Evolutionary conservation across 2,329 filamentous ascomycete genomes (phyloP), one percentile per base, ranked within the genome.

Genomic region (Fusarium bulbicola): DNA sequence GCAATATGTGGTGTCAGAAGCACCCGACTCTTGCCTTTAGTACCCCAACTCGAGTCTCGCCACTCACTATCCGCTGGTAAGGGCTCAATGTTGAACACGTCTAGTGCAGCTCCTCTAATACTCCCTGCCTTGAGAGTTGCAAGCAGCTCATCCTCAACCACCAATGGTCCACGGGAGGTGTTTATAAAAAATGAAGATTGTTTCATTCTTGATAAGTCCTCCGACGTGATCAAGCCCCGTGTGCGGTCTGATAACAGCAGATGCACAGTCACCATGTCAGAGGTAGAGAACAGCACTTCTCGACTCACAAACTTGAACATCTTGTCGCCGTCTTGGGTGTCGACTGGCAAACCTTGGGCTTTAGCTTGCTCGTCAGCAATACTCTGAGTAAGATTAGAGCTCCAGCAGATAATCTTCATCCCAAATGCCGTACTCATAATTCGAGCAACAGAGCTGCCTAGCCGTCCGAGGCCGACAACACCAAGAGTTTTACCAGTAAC

Each of bases 371-470:
- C 57, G n/a, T 59, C 57, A 5, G 57, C 57, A 52, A 24, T 42
- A 12, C 13, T 13, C 57, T 59, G 57, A 3, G 57, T 59, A n/a
- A 59, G 37, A 28, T 59, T 59, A 1, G 57, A 52, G 45, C 57
- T 59, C 57, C 57, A 59, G n/a, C 57, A 59, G 28, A 59, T 42
- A 21, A 59, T 52, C 18, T 24, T 59, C 57, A 59, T 59, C 11
- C n/a, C n/a, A 16, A 59, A 59, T 2, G 57, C 57, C 20, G 28
- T 26, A 15, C 45, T 59, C 57, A 59, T 59, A 5, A 59, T 52
- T 18, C 57, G 36, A 42, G 57, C 57, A 52, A 59, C 57, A 28
- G 45, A 59, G 36, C 57, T 59, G 8, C 57, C 57, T n/a, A 59
- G 45, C 21, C 57, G 57, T n/a, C 57, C 57, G 10, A 59, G 26